A percentile compares a stretch with the other conserved stretches of the same genome.
Conservation (phyloP, 352 stramenopile species). For the Paralagenidium karlingii region DNA sequence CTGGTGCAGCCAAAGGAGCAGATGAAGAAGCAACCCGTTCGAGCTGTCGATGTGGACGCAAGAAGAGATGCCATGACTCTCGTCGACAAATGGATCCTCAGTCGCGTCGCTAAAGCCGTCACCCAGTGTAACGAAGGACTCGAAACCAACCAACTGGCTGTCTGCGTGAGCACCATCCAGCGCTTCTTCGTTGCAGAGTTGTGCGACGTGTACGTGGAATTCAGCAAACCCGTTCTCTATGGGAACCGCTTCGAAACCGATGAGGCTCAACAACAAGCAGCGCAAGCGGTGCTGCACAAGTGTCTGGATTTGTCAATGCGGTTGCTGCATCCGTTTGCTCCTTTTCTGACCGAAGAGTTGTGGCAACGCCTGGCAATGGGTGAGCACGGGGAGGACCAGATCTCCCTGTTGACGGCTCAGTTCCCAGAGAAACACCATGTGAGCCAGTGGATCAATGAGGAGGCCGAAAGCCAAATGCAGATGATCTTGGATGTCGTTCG, state of each 20-base stretch:
- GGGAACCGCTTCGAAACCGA: conserved; percentile 32
- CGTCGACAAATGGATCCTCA: conserved; percentile 76
- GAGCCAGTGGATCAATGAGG: too few species aligned
- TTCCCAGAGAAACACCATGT: too few species aligned
- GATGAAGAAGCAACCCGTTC: not conserved
- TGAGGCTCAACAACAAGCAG: conserved; percentile 51
- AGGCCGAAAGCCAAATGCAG: too few species aligned
- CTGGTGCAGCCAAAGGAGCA: conserved; percentile 14
- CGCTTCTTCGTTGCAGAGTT: conserved; percentile 80
- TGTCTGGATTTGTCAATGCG: conserved; percentile 93
- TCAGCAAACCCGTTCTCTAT: conserved; percentile 75
- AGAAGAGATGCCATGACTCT: conserved; percentile 34
- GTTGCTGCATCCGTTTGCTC: conserved; percentile 97
- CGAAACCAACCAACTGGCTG: conserved; percentile 47
- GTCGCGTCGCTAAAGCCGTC: conserved; percentile 50
- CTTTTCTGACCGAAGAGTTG: conserved; percentile 99
- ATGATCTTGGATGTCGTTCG: too few species aligned
- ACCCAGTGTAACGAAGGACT: conserved; percentile 48
- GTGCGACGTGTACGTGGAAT: conserved; percentile 84
- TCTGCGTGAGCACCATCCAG: conserved; percentile 55
- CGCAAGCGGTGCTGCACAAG: conserved; percentile 89
- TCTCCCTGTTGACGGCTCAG: too few species aligned
- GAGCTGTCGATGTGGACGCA: conserved; percentile 9
- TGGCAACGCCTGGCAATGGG: too few species aligned
- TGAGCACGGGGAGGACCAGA: too few species aligned